Base-by-base conservation (phyloP, 192 early-diverging fungal genomes). In the Umbelopsis sp. region DNA sequence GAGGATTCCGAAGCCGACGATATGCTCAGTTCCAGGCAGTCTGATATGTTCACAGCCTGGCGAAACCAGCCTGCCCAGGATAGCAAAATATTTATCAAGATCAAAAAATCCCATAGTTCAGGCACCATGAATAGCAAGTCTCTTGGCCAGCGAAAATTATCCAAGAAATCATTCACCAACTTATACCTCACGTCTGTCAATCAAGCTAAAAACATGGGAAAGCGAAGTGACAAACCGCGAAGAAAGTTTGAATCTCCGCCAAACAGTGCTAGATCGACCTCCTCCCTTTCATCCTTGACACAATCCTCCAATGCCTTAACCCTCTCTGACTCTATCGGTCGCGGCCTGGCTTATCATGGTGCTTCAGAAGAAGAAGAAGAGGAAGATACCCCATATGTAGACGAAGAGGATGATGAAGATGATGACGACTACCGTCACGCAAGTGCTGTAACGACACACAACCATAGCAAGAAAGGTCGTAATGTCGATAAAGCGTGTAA, bases 401-500 rank as follows among this genome's bases (percentile, higher is more conserved):
- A 65, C 14, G 68, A 54, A 5, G 73, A 74, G 3, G 69, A 71
- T 20, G 53, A 66, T 21, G 65, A 75, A n/a, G 69, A 75, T 16
- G 68, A 66, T n/a, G 62, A 68, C 7, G 75, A 68, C 12, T 49
- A 75, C 14, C 68, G 51, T 24, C 43, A 65, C 4, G 29, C 66
- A 10, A 14, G 56, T 21, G 10, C 44, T 25, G 12, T 45, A 14
- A 25, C 45, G 34, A 44, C 38, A 12, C 25, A 56, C 45, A 41
- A 8, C 29, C 38, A 47, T 21, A 51, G 52, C 21, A 73, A 77
- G 26, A 80, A 80, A 38, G 71, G 71, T 2, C 52, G 74, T 6
- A 80, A 80, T 72, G 79, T 80, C 22, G 79, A 80, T 29, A 76
- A 76, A 38, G 79, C 79, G 5, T 80, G 79, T 29, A 76, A 80